Conservation (phyloP, 176 grass and related monocot species). For the Elymus sibiricus region DNA sequence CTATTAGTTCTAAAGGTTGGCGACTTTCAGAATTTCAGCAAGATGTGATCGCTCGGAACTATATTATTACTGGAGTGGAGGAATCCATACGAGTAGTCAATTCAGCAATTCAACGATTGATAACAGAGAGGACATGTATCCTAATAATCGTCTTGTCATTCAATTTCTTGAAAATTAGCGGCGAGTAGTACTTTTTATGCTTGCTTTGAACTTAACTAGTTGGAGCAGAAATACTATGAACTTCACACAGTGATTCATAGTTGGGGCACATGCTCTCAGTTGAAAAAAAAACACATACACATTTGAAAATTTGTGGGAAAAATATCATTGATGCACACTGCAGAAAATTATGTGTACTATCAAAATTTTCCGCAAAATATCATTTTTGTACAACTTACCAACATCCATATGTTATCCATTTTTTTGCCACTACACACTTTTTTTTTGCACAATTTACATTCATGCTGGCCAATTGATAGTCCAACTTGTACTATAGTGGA, state of each 20-base stretch:
- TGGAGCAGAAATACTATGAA: neutral
- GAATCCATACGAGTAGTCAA: conserved; percentile 82
- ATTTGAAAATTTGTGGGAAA: no score
- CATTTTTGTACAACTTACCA: neutral
- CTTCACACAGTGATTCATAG: neutral
- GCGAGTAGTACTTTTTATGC: conserved; percentile 10
- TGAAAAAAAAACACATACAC: neutral
- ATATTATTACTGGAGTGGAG: conserved; percentile 84
- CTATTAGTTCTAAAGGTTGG: conserved; percentile 77
- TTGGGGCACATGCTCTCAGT: neutral
- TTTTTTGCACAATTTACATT: neutral
- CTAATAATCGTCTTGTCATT: conserved; percentile 25
- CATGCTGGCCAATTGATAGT: neutral
- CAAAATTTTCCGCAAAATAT: neutral
- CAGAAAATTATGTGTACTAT: neutral
- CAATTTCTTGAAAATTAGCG: conserved; percentile 4
- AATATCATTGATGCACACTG: neutral
- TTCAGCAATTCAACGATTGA: conserved; percentile 67
- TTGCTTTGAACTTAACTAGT: conserved; percentile 5
- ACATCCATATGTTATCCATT: neutral
- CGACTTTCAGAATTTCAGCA: conserved; percentile 71
- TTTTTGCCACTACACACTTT: neutral
- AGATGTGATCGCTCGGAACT: conserved; percentile 81
- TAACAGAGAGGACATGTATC: conserved; percentile 74
- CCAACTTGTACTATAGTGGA: conserved; percentile 4